Evolutionary conservation across 2,329 filamentous ascomycete species (phyloP), one percentile per base, ranked within the genome.

Genomic region (Xylaria sp.): DNA sequence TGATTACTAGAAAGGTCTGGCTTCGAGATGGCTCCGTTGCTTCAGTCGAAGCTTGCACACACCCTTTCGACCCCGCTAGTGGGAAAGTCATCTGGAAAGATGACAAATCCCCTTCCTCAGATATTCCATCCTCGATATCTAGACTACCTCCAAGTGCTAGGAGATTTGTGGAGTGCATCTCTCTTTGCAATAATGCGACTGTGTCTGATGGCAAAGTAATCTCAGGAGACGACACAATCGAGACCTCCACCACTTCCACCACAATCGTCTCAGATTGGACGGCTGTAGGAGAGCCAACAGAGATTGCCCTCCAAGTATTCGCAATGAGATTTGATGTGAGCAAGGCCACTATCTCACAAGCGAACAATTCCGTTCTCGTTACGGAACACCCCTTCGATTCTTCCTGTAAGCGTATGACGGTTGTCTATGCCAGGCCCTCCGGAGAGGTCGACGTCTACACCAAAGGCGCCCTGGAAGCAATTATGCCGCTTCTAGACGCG

Each of bases 321-420:
- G 90, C 90, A 55, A 89, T 90, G 81, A 87, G 91, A 20, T 92
- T 92, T 72, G 83, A 85, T 34, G 83, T 84, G 67, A 83, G 81
- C 60, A 85, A 85, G 75, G 75, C 79, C 0, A 77, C 80, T 3
- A 71, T 84, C 23, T 66, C 81, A 10, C 73, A 77, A 28, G 76
- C 78, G 25, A 78, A 79, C n/a, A 73, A 76, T 28, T 83, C 84
- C 64, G 78, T 80, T 45, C 80, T 90, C 52, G 73, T 91, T 10
- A 85, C 87, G 1, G 91, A 93, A 73, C 90, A 90, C 62, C 90
- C 90, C 2, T 93, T 93, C 74, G 90, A 93, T 76, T 92, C 90
- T 0, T 87, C 87, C 43, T 87, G 90, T 78, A 93, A 93, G 81
- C 86, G 90, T 66, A 93, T 93, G 91, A 90, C 89, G 43, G 90